phyloP scores from a whole-genome alignment of 305 asterid genomes.

The Lippia alba region DNA sequence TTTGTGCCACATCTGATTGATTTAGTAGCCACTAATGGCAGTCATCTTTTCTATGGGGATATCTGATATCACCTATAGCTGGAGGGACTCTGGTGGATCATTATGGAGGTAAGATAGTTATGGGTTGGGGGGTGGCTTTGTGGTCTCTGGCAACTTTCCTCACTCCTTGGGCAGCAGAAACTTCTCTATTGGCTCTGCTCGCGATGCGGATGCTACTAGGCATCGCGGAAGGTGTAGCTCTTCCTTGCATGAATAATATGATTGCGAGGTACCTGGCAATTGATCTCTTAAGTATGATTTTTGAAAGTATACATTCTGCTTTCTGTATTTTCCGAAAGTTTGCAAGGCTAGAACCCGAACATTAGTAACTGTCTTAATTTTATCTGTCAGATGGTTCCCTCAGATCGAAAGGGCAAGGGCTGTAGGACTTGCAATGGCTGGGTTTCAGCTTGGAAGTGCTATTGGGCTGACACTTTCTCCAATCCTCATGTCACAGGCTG shows the following conservation, averaged over 20 bases:
- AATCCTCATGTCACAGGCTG: conserved; percentile 91
- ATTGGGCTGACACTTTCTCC: conserved; percentile 96
- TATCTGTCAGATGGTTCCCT: conserved; percentile 85
- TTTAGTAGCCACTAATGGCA: conserved; percentile 69
- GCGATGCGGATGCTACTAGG: conserved; percentile 86
- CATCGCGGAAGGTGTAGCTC: conserved; percentile 96
- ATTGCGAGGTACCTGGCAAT: conserved; percentile 61
- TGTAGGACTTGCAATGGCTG: conserved; percentile 99
- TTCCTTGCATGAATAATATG: conserved; percentile 99
- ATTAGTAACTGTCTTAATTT: conserved; percentile 20
- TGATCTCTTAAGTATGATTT: not conserved
- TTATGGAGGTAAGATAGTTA: conserved; percentile 92
- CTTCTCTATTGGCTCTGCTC: conserved; percentile 68
- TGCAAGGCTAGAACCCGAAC: conserved; percentile 13
- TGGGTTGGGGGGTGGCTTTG: conserved; percentile 97
- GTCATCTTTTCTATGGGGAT: conserved; percentile 99
- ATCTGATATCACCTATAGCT: conserved; percentile 94
- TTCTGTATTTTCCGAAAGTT: conserved; percentile 8
- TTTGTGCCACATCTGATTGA: conserved; percentile 46
- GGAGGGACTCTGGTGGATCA: conserved; percentile 90
- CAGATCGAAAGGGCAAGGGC: conserved; percentile 93
- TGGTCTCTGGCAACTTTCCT: conserved; percentile 96
- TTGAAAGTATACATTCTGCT: conserved; percentile 15
- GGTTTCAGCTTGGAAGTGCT: conserved; percentile 99
- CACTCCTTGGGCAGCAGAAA: conserved; percentile 95